A percentile compares a stretch with the other conserved stretches of the same genome.
Conservation (phyloP, 306 rosid genomes). For the Carpinus viminea region DNA sequence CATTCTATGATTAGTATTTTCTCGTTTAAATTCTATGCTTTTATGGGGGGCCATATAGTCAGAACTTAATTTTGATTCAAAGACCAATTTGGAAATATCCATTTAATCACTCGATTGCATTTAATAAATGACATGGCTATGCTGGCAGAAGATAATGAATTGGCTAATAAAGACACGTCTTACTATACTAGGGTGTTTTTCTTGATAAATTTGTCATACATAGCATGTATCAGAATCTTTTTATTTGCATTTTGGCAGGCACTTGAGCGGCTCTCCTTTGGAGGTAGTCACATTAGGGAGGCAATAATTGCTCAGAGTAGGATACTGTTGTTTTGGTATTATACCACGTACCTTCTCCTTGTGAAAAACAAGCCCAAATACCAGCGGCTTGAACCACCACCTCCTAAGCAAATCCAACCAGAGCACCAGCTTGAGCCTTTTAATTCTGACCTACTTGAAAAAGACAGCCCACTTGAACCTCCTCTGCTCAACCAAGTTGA, state of each 20-base stretch:
- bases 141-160: background rate
- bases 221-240: background rate
- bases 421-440: constrained; percentile 41
- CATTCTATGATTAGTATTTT: background rate
- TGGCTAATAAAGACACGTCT: background rate
- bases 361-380: constrained; percentile 78
- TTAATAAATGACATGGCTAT: background rate
- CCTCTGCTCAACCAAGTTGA: constrained; percentile 41
- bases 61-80: background rate
- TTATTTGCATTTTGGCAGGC: constrained; percentile 52
- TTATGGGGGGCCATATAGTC: background rate
- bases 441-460: constrained; percentile 34
- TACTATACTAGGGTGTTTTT: background rate
- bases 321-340: constrained; percentile 85
- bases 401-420: constrained; percentile 36
- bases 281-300: constrained; percentile 60
- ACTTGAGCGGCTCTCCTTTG: constrained; percentile 78
- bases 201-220: background rate
- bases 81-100: background rate
- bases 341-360: constrained; percentile 79
- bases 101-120: background rate
- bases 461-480: constrained; percentile 42
- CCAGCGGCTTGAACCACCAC: constrained; percentile 67
- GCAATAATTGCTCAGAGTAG: constrained; percentile 80
- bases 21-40: background rate